phyloP scores from a whole-genome alignment of 2,329 filamentous ascomycete species.

The Huntiella moniliformis region DNA sequence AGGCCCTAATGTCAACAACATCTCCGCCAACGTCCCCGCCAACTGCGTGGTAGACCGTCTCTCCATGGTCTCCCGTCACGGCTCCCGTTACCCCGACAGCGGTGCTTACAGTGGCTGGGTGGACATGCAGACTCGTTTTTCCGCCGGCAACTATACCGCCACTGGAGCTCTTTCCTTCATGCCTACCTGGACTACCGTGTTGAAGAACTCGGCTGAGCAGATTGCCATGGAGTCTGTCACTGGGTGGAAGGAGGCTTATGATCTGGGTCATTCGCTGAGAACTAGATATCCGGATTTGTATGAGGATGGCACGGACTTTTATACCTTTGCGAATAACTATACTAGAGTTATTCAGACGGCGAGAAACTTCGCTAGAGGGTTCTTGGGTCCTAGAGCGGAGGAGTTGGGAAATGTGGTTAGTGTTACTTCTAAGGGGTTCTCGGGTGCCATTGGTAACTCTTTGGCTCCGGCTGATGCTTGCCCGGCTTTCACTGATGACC shows the following conservation, averaged over 20 bases:
- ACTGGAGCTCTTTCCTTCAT: constrained; percentile 36
- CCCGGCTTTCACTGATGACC: constrained; percentile 36
- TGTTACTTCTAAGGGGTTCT: constrained; percentile 35
- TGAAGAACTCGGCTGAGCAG: constrained; percentile 34
- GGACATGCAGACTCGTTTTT: constrained; percentile 29
- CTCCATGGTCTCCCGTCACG: constrained; percentile 40
- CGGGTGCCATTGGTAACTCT: constrained; percentile 37
- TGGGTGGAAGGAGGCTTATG: constrained; percentile 41
- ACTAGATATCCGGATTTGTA: constrained; percentile 33
- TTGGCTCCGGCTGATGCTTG: constrained; percentile 45
- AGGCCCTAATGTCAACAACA: constrained; percentile 37
- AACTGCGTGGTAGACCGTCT: constrained; percentile 41
- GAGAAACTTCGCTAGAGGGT: constrained; percentile 41
- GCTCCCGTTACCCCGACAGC: constrained; percentile 41
- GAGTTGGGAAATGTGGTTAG: constrained; percentile 36
- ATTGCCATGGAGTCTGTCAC: constrained; percentile 41
- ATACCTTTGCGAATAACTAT: constrained; percentile 49
- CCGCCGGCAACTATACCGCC: constrained; percentile 33
- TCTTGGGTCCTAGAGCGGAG: constrained; percentile 35
- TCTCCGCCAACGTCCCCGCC: constrained; percentile 33
- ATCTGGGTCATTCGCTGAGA: constrained; percentile 33
- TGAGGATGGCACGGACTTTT: constrained; percentile 29
- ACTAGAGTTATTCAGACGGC: constrained; percentile 44
- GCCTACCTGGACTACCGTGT: constrained; percentile 35
- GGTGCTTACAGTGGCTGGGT: constrained; percentile 42